These are phyloP conservation scores for Eucalyptus lansdowneana DNA, from an alignment of 345 rosid genomes.

Conservation along the genomic window DNA sequence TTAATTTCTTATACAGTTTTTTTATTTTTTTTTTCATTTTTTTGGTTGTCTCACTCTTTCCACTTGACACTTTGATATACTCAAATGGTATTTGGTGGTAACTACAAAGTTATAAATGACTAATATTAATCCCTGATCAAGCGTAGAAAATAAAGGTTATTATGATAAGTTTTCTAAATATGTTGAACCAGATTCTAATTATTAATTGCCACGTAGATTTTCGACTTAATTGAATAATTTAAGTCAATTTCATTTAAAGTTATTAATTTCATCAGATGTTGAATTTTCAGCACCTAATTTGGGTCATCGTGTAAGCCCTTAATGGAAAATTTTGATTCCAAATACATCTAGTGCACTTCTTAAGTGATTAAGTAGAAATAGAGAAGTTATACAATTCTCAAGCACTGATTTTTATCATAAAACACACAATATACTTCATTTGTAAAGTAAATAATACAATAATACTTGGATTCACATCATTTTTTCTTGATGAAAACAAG, in stretches of 20 bases:
- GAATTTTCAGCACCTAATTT: not conserved
- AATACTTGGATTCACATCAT: not conserved
- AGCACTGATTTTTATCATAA: not conserved
- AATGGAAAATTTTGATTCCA: not conserved
- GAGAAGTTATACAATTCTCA: not conserved
- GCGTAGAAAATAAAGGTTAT: not conserved
- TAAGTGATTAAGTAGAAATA: not conserved
- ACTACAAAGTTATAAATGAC: not conserved
- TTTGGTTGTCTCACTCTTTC: not conserved
- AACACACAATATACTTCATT: not conserved
- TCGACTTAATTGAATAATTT: not conserved
- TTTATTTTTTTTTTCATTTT: rapidly evolving
- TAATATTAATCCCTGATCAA: not conserved
- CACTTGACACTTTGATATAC: not conserved
- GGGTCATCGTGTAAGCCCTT: not conserved
- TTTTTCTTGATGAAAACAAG: not conserved
- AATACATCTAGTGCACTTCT: not conserved
- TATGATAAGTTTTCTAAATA: not conserved
- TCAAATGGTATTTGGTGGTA: not conserved
- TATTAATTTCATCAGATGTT: not conserved
- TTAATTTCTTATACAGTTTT: not conserved
- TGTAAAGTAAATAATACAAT: not conserved
- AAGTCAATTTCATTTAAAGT: not conserved
- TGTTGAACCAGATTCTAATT: not conserved
- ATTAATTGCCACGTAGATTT: not conserved